Percentiles rank a stretch among this genome's conserved stretches.
These are phyloP conservation scores for Sugiyamaella lignohabitans DNA, from an alignment of 805 yeast species.

Conservation along the genomic window DNA sequence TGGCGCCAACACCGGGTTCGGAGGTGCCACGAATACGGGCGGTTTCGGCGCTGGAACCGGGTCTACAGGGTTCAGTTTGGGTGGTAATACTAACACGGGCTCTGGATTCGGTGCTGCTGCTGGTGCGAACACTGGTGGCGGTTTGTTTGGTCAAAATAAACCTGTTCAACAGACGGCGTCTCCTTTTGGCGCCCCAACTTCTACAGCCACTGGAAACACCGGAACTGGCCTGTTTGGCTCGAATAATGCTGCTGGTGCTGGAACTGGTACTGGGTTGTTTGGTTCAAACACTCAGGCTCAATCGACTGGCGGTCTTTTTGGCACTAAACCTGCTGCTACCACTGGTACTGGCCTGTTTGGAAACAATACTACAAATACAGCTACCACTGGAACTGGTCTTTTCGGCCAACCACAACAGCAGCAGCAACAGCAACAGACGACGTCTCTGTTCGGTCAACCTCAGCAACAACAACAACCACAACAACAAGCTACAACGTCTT, in stretches of 20 bases:
- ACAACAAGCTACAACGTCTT: conserved; percentile 7
- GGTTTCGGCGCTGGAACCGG: not conserved
- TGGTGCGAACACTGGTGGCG: conserved; percentile 21
- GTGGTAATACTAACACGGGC: not conserved
- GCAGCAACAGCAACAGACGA: conserved; percentile 1
- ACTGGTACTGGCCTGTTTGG: conserved; percentile 19
- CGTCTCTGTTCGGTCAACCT: conserved; percentile 2
- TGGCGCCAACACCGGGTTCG: not conserved
- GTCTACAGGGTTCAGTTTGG: not conserved
- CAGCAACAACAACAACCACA: conserved; percentile 5
- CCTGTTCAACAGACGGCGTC: conserved; percentile 3
- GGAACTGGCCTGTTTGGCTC: conserved; percentile 11
- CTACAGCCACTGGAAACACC: conserved; percentile 1
- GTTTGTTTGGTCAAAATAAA: conserved; percentile 23
- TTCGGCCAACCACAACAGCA: conserved; percentile 18
- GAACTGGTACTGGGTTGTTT: not conserved
- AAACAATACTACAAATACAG: conserved; percentile 2
- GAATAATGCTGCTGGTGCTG: conserved; percentile 2
- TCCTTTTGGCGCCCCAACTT: not conserved
- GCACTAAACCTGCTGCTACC: conserved; percentile 3
- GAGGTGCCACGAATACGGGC: not conserved
- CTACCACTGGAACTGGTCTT: conserved; percentile 22
- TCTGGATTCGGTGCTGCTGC: not conserved
- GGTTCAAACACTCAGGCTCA: conserved; percentile 19
- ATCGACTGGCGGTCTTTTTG: conserved; percentile 7